Conservation (phyloP, 306 rosid genomes). For the Cucurbita moschata region DNA sequence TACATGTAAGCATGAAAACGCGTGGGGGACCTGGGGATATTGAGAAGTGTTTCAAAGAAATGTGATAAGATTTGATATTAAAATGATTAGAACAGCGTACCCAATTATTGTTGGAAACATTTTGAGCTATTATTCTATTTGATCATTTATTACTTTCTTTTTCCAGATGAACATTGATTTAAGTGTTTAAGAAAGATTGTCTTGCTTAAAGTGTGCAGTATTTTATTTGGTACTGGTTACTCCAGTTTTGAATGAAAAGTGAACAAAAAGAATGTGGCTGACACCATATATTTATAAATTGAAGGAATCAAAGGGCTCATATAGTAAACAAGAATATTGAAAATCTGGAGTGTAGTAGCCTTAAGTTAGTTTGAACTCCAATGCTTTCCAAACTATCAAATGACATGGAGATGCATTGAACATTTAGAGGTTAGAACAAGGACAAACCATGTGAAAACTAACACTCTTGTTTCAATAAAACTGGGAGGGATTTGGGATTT, state of each 20-base stretch:
- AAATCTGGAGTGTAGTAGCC: neutral
- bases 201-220: neutral
- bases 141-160: neutral
- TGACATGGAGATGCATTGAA: neutral
- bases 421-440: constrained; percentile 3
- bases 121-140: neutral
- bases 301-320: neutral
- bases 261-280: neutral
- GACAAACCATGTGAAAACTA: neutral
- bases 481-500: neutral
- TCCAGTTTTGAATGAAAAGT: neutral
- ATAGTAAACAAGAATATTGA: neutral
- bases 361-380: neutral
- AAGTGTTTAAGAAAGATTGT: neutral
- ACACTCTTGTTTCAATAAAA: neutral
- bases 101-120: neutral
- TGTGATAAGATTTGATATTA: neutral
- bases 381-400: neutral
- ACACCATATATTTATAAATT: neutral
- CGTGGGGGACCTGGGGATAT: neutral
- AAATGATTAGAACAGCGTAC: neutral
- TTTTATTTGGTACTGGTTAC: neutral
- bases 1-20: neutral
- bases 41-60: neutral
- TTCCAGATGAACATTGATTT: neutral